These are phyloP conservation scores for Brasenia schreberi DNA, from an alignment of 164 flowering plant species.

Conservation along the genomic window DNA sequence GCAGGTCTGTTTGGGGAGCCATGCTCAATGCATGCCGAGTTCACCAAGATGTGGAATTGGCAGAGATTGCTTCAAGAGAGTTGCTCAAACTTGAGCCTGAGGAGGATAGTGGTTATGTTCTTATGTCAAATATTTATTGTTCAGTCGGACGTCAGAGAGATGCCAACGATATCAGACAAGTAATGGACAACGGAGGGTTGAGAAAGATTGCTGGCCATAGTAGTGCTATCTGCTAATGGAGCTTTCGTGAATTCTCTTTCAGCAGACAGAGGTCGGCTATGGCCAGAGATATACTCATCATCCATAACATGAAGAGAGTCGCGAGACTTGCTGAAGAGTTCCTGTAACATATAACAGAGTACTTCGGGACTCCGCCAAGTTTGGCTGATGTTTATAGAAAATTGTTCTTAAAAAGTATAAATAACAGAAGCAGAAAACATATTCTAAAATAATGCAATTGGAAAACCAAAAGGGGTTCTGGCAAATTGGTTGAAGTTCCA, in stretches of 20 bases:
- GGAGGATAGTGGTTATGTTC: constrained; percentile 34
- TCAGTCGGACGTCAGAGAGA: constrained; percentile 27
- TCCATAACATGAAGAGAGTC: constrained; percentile 16
- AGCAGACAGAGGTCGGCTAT: constrained; percentile 28
- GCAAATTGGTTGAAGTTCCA: too few relatives aligned
- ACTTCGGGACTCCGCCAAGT: too few relatives aligned
- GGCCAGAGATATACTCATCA: constrained; percentile 17
- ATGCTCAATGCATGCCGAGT: constrained; percentile 27
- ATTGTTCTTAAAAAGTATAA: too few relatives aligned
- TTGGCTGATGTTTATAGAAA: too few relatives aligned
- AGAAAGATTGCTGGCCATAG: constrained; percentile 49
- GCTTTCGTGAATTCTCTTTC: constrained; percentile 24
- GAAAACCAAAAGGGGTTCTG: too few relatives aligned
- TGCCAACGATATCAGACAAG: constrained; percentile 26
- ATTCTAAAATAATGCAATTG: too few relatives aligned
- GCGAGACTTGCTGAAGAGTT: background rate
- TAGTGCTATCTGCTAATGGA: constrained; percentile 26
- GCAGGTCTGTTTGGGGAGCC: constrained; percentile 40
- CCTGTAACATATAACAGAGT: too few relatives aligned
- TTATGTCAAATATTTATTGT: constrained; percentile 38
- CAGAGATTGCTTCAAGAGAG: constrained; percentile 31
- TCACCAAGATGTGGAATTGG: constrained; percentile 23
- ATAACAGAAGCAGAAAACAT: too few relatives aligned
- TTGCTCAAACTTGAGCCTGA: constrained; percentile 39
- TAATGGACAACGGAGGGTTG: constrained; percentile 34